These are phyloP conservation scores for Pseudocercospora vitis DNA, from an alignment of 2,329 filamentous ascomycete genomes.

Conservation along the genomic window DNA sequence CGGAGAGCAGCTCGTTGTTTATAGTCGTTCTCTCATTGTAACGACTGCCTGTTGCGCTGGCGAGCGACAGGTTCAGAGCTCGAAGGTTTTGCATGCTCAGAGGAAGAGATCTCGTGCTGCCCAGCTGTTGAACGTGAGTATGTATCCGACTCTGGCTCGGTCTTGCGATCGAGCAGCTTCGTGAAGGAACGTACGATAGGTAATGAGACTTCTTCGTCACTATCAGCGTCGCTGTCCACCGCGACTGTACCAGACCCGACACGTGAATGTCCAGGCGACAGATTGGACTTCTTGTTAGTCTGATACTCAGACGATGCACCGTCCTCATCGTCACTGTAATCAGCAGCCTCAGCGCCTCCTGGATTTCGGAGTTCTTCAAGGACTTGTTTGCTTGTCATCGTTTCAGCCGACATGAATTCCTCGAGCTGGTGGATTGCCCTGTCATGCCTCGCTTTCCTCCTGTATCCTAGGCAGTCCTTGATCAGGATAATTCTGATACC, in stretches of 20 bases:
- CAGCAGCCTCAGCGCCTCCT: constrained; percentile 9
- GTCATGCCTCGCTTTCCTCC: constrained; percentile 66
- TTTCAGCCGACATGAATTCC: constrained; percentile 71
- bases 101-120: constrained; percentile 24
- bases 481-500: constrained; percentile 84
- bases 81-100: constrained; percentile 39
- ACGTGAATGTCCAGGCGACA: not conserved
- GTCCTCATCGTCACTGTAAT: constrained; percentile 20
- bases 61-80: constrained; percentile 38
- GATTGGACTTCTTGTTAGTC: not conserved
- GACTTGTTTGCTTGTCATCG: constrained; percentile 57
- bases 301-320: not conserved
- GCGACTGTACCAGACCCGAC: constrained; percentile 12
- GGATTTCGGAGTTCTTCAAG: constrained; percentile 28
- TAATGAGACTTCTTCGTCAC: constrained; percentile 25
- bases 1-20: constrained; percentile 26
- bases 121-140: constrained; percentile 27
- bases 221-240: constrained; percentile 26
- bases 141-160: constrained; percentile 19
- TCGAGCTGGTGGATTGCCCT: constrained; percentile 69
- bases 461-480: constrained; percentile 84
- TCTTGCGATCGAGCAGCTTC: constrained; percentile 15
- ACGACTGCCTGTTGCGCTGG: constrained; percentile 6
- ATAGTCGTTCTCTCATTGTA: constrained; percentile 14
- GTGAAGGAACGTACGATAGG: constrained; percentile 25